Percentiles rank a stretch among this genome's conserved stretches.
phyloP scores from a whole-genome alignment of 768 basidiomycete genomes.

The Boletus subparvulus region DNA sequence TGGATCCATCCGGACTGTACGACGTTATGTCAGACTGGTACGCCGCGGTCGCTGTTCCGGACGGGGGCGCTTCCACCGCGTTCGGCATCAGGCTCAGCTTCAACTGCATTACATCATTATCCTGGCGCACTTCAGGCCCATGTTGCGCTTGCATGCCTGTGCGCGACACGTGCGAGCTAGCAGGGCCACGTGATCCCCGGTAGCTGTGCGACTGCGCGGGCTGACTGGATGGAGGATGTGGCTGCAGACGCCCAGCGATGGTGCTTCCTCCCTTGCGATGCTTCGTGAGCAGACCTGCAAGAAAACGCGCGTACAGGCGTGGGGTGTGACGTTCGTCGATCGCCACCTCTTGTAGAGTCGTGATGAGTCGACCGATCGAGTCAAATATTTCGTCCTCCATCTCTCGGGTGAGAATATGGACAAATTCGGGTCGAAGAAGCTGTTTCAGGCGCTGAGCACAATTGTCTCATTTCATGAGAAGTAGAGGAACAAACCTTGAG shows the following conservation, averaged over 20 bases:
- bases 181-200: constrained; percentile 30
- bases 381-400: constrained; percentile 72
- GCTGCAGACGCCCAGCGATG: constrained; percentile 53
- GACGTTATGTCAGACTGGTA: constrained; percentile 43
- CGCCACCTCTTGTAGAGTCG: constrained; percentile 69
- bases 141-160: constrained; percentile 12
- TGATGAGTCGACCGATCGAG: constrained; percentile 68
- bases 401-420: constrained; percentile 52
- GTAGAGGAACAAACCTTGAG: constrained; percentile 54
- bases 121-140: constrained; percentile 18
- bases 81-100: constrained; percentile 13
- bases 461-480: not conserved
- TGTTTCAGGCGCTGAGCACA: constrained; percentile 25
- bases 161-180: constrained; percentile 25
- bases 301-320: constrained; percentile 76
- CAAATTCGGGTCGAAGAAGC: constrained; percentile 75
- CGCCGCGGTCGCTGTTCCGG: not conserved
- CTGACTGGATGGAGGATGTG: constrained; percentile 46
- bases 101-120: constrained; percentile 33
- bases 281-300: constrained; percentile 65
- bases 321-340: constrained; percentile 83
- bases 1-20: constrained; percentile 24
- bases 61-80: not conserved
- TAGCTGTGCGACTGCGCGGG: constrained; percentile 21
- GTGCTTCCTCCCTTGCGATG: constrained; percentile 66